Evolutionary conservation across 163 green algal genomes (phyloP).

Genomic region (Scenedesmus sp.): DNA sequence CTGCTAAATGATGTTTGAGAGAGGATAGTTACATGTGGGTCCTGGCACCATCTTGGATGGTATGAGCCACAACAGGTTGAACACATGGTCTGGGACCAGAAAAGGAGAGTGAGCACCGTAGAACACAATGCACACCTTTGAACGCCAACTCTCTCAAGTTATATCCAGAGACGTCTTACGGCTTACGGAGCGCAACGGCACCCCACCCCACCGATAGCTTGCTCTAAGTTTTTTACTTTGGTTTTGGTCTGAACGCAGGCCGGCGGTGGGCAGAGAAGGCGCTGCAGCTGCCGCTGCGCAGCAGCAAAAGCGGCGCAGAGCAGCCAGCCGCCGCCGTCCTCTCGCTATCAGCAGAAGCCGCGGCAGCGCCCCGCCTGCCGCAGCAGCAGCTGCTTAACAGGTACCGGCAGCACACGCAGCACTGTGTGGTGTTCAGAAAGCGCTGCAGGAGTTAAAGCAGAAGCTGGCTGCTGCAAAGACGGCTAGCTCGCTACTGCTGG

Average conservation of each 20-base stretch:
- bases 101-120: no score
- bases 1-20: no score
- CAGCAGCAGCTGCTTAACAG: slow-evolving; percentile 24
- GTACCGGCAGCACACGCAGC: slow-evolving; percentile 32
- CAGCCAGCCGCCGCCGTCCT: not conserved
- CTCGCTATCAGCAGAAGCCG: slow-evolving; percentile 32
- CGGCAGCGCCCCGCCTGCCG: not conserved
- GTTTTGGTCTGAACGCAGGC: not conserved
- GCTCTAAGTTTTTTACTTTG: no score
- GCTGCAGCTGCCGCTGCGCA: slow-evolving; percentile 24
- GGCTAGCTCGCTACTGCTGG: not conserved
- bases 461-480: not conserved
- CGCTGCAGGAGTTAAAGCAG: slow-evolving; percentile 28
- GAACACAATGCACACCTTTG: no score
- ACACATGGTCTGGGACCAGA: no score
- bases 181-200: no score
- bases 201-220: no score
- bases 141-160: no score
- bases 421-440: slow-evolving; percentile 28
- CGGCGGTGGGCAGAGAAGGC: slow-evolving; percentile 27
- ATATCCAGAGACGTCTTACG: no score
- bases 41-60: no score
- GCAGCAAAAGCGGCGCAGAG: not conserved
- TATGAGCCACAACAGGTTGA: no score
- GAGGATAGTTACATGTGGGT: no score